Base-by-base conservation (phyloP, 495 filamentous ascomycete genomes). In the Penicillium diatomitis region DNA sequence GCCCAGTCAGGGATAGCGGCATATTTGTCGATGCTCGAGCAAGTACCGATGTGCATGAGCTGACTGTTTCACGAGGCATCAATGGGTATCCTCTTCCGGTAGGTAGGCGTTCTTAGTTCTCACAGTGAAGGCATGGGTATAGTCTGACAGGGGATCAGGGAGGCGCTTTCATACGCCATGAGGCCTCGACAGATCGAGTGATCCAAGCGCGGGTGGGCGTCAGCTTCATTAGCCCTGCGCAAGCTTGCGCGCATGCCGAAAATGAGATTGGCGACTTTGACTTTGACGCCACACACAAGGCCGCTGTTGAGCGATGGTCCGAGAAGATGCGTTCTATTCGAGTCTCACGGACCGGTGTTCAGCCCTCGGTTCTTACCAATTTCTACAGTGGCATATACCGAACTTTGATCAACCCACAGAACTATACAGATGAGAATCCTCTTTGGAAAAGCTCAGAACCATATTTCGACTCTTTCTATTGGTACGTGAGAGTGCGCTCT, bases 381-480 rank as follows among this genome's bases (percentile, higher is more conserved):
- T 54, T 87, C 78, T 68, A 81, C 73, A 72, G 68, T 52, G 70
- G 70, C 1, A 69, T 74, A 9, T 74, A 74, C 45, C 55, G 71
- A 8, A 73, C 71, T 28, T 86, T 87, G 80, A 60, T 87, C 27
- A 75, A 86, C 32, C 86, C 86, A 0, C 84, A 84, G 33, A 84
- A 90, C 58, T 80, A 82, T 41, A 88, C 84, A 0, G 84, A 83
- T 2, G 86, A 88, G 56, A 88, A 88, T 48, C 83, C 85, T 0
- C 65, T 79, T 1, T 88, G 86, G 84, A 58, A 55, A 4, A 86
- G 83, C 27, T 55, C 50, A 2, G 85, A 88, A 68, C 86, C 86
- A 6, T 88, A 74, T 39, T 75, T 74, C 55, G 71, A 75, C 47
- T 72, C 69, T 9, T 72, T 72, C 49, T 75, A 75, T 41, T 82